Base-by-base conservation (phyloP, 352 stramenopile genomes). In the Globisporangium apiculatum region DNA sequence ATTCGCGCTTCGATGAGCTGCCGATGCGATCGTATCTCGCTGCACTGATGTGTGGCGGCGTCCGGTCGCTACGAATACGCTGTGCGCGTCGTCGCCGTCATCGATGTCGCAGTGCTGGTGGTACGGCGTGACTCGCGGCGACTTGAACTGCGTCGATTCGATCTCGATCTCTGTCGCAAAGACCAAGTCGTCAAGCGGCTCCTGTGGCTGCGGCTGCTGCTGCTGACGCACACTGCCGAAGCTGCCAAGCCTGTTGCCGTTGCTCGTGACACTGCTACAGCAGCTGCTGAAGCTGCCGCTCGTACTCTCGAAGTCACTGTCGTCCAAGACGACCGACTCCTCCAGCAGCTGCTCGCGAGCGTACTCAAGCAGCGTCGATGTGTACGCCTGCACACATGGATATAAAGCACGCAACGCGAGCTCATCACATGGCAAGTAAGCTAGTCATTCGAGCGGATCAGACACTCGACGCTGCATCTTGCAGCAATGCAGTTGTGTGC, bases 331-430 rank as follows among this genome's bases (percentile, higher is more conserved):
- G 53, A 53, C 53, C 6, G 48, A 57, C n/a, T 64, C 61, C 14
- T 75, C 67, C 6, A 75, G 50, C 8, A 75, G 52, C 42, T 75
- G 64, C 37, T 75, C 67, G 6, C 64, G 64, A 0, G 65, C 61
- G 35, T 72, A 75, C 37, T 71, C 55, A 0, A 75, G 58, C 35
- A 75, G 45, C 11, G 64, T 72, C 7, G 58, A 72, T 31, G 67
- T 75, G 58, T 75, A 75, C 24, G 48, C 67, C 46, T 72, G 31
- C 45, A 7, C 14, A 17, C 15, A 48, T n/a, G 24, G 5, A 37
- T 3, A 48, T n/a, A n/a, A 41, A 17, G 14, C 18, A 24, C 18
- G 18, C 18, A 24, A 24, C 18, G 2, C 18, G 18, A 24, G 18
- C 18, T 24, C 18, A 24, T 24, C 18, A 24, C 18, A 24, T 24